Evolutionary conservation across 1,139 yeast genomes (phyloP).

Genomic region (Yamadazyma jaroonii): DNA sequence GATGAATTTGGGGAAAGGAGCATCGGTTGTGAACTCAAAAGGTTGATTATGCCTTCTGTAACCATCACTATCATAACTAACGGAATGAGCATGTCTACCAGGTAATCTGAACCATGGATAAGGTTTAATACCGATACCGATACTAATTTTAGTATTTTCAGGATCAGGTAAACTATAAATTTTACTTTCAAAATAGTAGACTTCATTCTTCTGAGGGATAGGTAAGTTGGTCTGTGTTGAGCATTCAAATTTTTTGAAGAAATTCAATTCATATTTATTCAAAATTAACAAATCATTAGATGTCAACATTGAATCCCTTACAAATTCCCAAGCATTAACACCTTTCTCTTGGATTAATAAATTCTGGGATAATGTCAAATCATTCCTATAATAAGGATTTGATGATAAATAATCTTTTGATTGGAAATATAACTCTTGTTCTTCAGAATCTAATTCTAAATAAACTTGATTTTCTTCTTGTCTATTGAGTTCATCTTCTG

Average conservation of each 20-base stretch:
- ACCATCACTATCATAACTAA: slow-evolving; percentile 53
- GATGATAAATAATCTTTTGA: slow-evolving; percentile 56
- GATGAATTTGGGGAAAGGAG: slow-evolving; percentile 45
- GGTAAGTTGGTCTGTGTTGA: slow-evolving; percentile 86
- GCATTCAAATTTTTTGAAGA: slow-evolving; percentile 67
- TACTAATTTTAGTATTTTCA: slow-evolving; percentile 37
- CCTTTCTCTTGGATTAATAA: slow-evolving; percentile 87
- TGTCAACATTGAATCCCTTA: slow-evolving; percentile 62
- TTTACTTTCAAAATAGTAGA: slow-evolving; percentile 87
- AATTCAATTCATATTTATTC: slow-evolving; percentile 75
- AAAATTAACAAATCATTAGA: slow-evolving; percentile 61
- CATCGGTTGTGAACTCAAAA: slow-evolving; percentile 32
- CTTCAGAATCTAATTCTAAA: slow-evolving; percentile 62
- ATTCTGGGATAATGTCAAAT: slow-evolving; percentile 46
- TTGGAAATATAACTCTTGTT: slow-evolving; percentile 76
- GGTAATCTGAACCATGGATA: slow-evolving; percentile 61
- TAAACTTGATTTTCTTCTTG: slow-evolving; percentile 64
- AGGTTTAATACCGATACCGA: slow-evolving; percentile 50
- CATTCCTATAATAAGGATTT: slow-evolving; percentile 53
- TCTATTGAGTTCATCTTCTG: slow-evolving; percentile 57
- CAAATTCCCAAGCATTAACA: slow-evolving; percentile 88
- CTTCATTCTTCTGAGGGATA: slow-evolving; percentile 80
- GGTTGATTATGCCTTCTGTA: slow-evolving; percentile 51
- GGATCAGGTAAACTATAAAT: slow-evolving; percentile 56
- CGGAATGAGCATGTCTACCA: slow-evolving; percentile 51